A percentile compares a stretch with the other conserved stretches of the same genome.
phyloP scores from a whole-genome alignment of 768 basidiomycete species.

The Paxillus rubicundulus region DNA sequence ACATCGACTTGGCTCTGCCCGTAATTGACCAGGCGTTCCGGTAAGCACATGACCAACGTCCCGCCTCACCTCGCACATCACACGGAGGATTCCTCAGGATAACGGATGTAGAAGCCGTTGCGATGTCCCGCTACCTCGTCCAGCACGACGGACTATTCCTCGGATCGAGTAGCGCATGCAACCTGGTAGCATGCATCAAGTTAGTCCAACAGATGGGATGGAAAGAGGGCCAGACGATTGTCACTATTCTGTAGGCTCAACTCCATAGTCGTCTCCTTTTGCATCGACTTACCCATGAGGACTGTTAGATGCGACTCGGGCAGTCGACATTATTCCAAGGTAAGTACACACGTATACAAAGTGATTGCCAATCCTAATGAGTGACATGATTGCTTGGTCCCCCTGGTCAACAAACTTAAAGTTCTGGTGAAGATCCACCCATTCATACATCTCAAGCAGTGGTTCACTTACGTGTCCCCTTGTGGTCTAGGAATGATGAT shows the following conservation, averaged over 20 bases:
- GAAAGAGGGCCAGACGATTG: constrained; percentile 67
- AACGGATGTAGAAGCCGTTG: constrained; percentile 90
- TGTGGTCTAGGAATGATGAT: constrained; percentile 46
- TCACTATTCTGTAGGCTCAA: constrained; percentile 75
- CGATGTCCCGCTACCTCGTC: constrained; percentile 93
- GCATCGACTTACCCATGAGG: neutral
- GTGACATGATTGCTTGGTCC: neutral
- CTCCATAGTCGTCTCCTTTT: neutral
- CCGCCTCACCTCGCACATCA: neutral
- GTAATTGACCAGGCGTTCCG: constrained; percentile 89
- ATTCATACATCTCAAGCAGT: neutral
- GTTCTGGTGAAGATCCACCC: constrained; percentile 46
- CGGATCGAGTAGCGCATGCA: constrained; percentile 95
- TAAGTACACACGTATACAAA: constrained; percentile 28
- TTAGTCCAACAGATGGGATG: constrained; percentile 69
- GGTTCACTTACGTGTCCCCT: neutral
- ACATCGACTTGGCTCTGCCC: constrained; percentile 81
- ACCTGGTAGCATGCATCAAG: constrained; percentile 88
- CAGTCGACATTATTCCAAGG: constrained; percentile 89
- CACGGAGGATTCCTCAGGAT: constrained; percentile 49
- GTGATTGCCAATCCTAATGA: neutral
- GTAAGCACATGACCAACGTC: constrained; percentile 35
- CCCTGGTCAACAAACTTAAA: constrained; percentile 12
- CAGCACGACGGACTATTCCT: constrained; percentile 89
- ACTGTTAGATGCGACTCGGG: constrained; percentile 81